phyloP scores from a whole-genome alignment of 2,329 filamentous ascomycete genomes.

The Penicillium sp. region DNA sequence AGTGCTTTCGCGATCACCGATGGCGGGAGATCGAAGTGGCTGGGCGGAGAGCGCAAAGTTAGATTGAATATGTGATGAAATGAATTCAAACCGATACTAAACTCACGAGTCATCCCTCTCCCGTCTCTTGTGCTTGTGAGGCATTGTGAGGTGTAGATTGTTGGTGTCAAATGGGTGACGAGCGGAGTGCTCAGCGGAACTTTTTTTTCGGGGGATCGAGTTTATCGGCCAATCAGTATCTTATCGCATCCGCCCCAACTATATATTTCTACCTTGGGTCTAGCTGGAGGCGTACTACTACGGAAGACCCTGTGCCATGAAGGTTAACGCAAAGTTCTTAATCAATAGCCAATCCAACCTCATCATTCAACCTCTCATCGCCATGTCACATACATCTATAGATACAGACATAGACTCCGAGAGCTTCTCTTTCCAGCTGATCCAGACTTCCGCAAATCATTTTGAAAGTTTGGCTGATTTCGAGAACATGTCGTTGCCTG shows the following conservation, averaged over 20 bases:
- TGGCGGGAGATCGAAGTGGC: slow-evolving; percentile 63
- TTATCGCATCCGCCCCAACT: slow-evolving; percentile 21
- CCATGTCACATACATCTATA: no score
- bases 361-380: no score
- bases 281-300: no score
- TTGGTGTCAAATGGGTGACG: slow-evolving; percentile 4
- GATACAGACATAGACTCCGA: no score
- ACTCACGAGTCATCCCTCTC: slow-evolving; percentile 57
- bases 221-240: slow-evolving; percentile 22
- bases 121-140: slow-evolving; percentile 79
- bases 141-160: slow-evolving; percentile 59
- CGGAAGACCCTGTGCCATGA: no score
- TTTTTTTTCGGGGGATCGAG: slow-evolving; percentile 25
- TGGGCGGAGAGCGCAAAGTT: slow-evolving; percentile 30
- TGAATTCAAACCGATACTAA: not conserved
- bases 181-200: slow-evolving; percentile 21
- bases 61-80: not conserved
- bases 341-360: no score
- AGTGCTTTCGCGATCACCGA: slow-evolving; percentile 62
- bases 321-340: no score
- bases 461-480: not conserved
- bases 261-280: not conserved
- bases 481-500: not conserved
- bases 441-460: no score
- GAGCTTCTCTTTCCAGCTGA: no score